Evolutionary conservation across 2,329 filamentous ascomycete species (phyloP).

Genomic region (Colletotrichum tanaceti): DNA sequence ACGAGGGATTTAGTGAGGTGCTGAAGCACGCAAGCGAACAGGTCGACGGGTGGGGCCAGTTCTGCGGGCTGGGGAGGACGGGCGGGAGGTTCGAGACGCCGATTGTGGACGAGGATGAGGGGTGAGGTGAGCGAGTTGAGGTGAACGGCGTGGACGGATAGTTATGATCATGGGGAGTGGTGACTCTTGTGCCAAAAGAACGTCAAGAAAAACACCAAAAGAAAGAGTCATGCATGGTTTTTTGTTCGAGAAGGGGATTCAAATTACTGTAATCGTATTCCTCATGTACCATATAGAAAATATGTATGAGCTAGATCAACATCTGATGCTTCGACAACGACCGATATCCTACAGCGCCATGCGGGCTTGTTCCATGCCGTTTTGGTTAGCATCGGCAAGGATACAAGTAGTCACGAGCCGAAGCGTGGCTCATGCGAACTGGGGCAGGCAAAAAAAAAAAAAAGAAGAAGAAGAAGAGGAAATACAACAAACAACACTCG

Average conservation of each 20-base stretch:
- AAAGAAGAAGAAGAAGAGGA: not conserved
- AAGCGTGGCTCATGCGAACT: not conserved
- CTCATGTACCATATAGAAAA: not conserved
- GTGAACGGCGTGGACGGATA: not conserved
- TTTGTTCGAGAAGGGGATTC: too few species aligned
- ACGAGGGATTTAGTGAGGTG: slow-evolving; percentile 49
- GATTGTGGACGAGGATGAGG: slow-evolving; percentile 39
- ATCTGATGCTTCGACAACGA: not conserved
- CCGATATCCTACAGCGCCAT: not conserved
- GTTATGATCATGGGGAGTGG: too few species aligned
- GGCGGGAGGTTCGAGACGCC: slow-evolving; percentile 44
- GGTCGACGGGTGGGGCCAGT: slow-evolving; percentile 50
- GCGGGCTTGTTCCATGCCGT: slow-evolving; percentile 3
- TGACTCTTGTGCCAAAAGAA: too few species aligned
- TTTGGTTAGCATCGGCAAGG: not conserved
- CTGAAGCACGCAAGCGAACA: slow-evolving; percentile 49
- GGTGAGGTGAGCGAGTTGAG: not conserved
- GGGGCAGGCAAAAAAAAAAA: too few species aligned
- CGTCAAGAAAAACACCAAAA: too few species aligned
- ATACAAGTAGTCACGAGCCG: not conserved
- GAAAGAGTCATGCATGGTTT: too few species aligned
- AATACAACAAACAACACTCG: not conserved
- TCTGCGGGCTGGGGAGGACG: slow-evolving; percentile 43
- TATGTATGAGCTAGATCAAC: not conserved
- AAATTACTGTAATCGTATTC: not conserved